Base-by-base conservation (phyloP, 495 filamentous ascomycete genomes). In the Penicillium maclennaniae region DNA sequence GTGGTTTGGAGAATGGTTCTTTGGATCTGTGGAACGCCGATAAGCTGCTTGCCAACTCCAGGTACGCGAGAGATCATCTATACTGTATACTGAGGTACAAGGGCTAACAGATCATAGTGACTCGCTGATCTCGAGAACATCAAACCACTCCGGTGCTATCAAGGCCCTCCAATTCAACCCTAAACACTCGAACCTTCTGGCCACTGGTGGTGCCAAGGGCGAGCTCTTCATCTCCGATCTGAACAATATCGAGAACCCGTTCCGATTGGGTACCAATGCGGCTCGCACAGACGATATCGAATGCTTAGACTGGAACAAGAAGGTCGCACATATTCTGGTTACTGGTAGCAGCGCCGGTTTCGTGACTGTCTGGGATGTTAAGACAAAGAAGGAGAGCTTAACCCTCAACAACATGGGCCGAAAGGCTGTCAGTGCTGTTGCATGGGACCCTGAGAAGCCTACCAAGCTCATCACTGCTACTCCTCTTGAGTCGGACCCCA, bases 81-180 rank as follows among this genome's bases (percentile, higher is more conserved):
- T 25, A 41, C 9, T 54, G 60, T 53, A 38, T 47, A 15, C 14
- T 10, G 16, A 16, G 3, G 42, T 15, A 37, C 19, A 26, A 23
- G 52, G 40, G 48, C 67, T 73, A 48, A 71, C 56, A n/a, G 17
- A 23, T 37, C 36, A 66, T 51, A 87, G 84, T 37, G 87, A 92
- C 70, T 79, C 92, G 8, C 74, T 90, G 62, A 83, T 97, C 61
- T 91, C 91, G 54, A 83, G 88, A 66, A 91, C 89, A n/a, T 85
- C 85, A 40, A 96, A 96, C 70, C 93, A 99, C 66, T 87, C 81
- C 36, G 93, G 92, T 16, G 83, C 95, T 26, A 91, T 97, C 70
- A 97, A 96, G 74, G 83, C 92, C 8, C 80, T 99, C 23, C 91
- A 99, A 70, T 99, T 97, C 79, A 99, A 99, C 74, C 90, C 92